Base-by-base conservation (phyloP, 1,284 basidiomycete genomes). In the Wallemia ichthyophaga region DNA sequence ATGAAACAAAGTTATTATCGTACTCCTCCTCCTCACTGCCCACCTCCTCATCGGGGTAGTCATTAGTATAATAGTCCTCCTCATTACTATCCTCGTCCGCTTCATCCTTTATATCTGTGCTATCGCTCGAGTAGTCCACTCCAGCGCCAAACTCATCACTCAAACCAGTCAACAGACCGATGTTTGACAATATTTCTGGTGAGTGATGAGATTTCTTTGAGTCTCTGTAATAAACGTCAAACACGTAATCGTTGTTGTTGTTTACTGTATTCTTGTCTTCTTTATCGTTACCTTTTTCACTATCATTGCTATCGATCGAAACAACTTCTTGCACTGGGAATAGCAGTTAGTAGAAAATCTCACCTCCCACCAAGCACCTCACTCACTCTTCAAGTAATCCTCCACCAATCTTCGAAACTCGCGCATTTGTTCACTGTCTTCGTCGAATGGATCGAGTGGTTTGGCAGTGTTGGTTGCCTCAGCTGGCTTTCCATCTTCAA, bases 31-130 rank as follows among this genome's bases (percentile, higher is more conserved):
- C 28, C 26, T 23, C 56, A n/a, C 28, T 57, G 3, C 56, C 56
- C 11, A 27, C 37, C n/a, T 48, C 37, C n/a, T 48, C 37, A 48
- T 48, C 37, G 11, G 37, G 37, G n/a, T 48, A 48, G 37, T 48
- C 37, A 21, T 48, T 48, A 21, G 37, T 48, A 21, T 48, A 48
- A 19, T 48, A 48, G n/a, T 48, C 37, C n/a, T 48, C 37, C n/a
- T 48, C 37, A 27, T 54, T 25, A 24, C 37, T 37, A 26, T 25
- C 25, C 15, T 27, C 58, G 67, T 60, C 65, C 62, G 37, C 37
- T 21, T 48, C 37, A 21, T 48, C 37, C n/a, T 48, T 5, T 48
- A 48, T 48, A 21, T 48, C 37, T 15, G 37, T 48, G 37, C 37
- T 48, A 21, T 48, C 37, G 37, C 37, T 48, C 37, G 37, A 48